Evolutionary conservation across 1,139 yeast genomes (phyloP).

Genomic region (Pichia sp.): DNA sequence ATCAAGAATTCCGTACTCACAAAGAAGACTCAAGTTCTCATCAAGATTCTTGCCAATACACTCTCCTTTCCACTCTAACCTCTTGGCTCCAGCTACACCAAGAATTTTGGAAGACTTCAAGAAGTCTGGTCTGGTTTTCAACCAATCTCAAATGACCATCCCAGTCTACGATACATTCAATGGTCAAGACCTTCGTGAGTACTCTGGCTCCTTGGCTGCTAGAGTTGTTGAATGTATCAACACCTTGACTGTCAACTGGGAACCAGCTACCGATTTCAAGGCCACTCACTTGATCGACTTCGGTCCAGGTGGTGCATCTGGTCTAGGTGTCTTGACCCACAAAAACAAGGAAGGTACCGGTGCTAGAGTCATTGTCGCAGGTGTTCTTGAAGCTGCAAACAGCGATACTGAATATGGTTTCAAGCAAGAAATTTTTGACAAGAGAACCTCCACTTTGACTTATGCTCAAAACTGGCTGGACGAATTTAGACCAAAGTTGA

Average conservation of each 20-base stretch:
- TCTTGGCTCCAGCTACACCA: slow-evolving; percentile 68
- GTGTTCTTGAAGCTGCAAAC: slow-evolving; percentile 68
- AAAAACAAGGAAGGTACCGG: slow-evolving; percentile 99
- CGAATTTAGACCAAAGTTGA: slow-evolving; percentile 82
- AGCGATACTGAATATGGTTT: slow-evolving; percentile 84
- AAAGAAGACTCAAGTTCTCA: slow-evolving; percentile 88
- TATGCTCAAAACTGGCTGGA: slow-evolving; percentile 89
- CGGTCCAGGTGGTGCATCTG: slow-evolving; percentile 99
- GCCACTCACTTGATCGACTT: slow-evolving; percentile 91
- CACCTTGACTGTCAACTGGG: slow-evolving; percentile 92
- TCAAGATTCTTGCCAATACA: slow-evolving; percentile 93
- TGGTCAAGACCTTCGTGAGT: slow-evolving; percentile 71
- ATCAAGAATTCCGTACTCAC: slow-evolving; percentile 86
- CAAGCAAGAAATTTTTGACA: slow-evolving; percentile 90
- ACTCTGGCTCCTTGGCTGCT: slow-evolving; percentile 48
- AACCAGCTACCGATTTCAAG: slow-evolving; percentile 71
- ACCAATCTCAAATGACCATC: slow-evolving; percentile 54
- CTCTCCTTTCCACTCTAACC: slow-evolving; percentile 94
- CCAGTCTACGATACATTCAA: slow-evolving; percentile 91
- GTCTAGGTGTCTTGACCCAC: slow-evolving; percentile 92
- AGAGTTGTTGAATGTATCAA: slow-evolving; percentile 81
- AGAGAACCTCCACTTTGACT: slow-evolving; percentile 58
- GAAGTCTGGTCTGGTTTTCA: slow-evolving; percentile 54
- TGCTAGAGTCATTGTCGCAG: slow-evolving; percentile 88
- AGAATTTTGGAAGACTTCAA: slow-evolving; percentile 63